Percentiles rank a stretch among this genome's conserved stretches.
Evolutionary conservation across 2,329 filamentous ascomycete species (phyloP).

Genomic region (Fusarium falciforme): DNA sequence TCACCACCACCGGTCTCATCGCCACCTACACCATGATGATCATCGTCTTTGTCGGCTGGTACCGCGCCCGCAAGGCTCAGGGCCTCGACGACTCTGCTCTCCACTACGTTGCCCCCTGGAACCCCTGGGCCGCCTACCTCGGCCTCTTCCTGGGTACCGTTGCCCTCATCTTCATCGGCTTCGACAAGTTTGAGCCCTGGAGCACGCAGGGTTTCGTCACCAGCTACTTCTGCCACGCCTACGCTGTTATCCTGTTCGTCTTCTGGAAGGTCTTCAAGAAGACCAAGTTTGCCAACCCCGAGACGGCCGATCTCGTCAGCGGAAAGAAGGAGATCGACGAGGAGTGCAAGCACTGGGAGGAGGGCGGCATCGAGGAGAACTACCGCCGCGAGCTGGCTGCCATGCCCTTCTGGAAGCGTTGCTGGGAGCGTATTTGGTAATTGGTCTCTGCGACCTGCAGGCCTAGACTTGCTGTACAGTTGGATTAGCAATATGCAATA

Average conservation of each 20-base stretch:
- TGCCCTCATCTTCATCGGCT: constrained; percentile 67
- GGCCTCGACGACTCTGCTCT: constrained; percentile 57
- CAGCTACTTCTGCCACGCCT: constrained; percentile 64
- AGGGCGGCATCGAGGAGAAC: constrained; percentile 59
- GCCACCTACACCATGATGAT: constrained; percentile 65
- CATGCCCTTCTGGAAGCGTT: constrained; percentile 50
- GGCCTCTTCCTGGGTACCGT: constrained; percentile 58
- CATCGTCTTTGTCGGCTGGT: constrained; percentile 56
- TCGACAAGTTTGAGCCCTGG: constrained; percentile 65
- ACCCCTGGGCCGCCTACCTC: constrained; percentile 64
- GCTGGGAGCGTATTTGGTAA: constrained; percentile 56
- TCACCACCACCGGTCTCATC: constrained; percentile 66
- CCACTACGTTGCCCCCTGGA: constrained; percentile 61
- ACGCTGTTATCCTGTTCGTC: constrained; percentile 67
- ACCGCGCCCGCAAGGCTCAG: constrained; percentile 62
- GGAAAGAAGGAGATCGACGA: constrained; percentile 75
- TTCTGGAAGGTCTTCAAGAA: constrained; percentile 50
- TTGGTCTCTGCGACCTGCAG: not conserved
- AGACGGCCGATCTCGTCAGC: constrained; percentile 49
- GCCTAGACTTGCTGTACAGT: not conserved
- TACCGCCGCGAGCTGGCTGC: constrained; percentile 50
- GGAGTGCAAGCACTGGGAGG: constrained; percentile 57
- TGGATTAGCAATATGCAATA: constrained; percentile 1
- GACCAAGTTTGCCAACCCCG: constrained; percentile 57
- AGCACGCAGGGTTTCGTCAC: constrained; percentile 62